Evolutionary conservation across 306 rosid species (phyloP).

Genomic region (Pueraria montana): DNA sequence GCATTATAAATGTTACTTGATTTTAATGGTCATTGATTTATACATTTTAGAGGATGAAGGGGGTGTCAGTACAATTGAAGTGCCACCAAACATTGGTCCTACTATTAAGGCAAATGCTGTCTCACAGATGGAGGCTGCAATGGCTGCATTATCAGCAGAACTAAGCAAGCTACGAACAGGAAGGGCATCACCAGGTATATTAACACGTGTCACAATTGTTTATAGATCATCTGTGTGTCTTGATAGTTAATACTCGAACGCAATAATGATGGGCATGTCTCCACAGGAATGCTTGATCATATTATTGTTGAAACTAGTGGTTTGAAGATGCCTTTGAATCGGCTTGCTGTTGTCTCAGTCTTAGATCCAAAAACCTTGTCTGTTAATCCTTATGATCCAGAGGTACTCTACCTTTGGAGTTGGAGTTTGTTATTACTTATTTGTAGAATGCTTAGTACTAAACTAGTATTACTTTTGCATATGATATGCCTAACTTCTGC

Average conservation of each 20-base stretch:
- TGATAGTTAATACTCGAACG: conserved; percentile 15
- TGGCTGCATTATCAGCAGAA: conserved; percentile 76
- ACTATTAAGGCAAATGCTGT: conserved; percentile 71
- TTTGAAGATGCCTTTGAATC: conserved; percentile 83
- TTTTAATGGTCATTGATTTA: conserved; percentile 25
- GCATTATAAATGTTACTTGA: neutral
- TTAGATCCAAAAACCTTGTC: conserved; percentile 86
- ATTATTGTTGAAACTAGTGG: conserved; percentile 86
- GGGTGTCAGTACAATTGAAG: conserved; percentile 62
- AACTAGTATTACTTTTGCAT: conserved; percentile 39
- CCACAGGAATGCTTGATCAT: conserved; percentile 96
- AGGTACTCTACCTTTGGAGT: conserved; percentile 58
- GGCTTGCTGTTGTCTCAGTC: conserved; percentile 89
- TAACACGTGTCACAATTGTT: neutral
- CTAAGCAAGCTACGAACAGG: conserved; percentile 86
- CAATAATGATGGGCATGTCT: conserved; percentile 13
- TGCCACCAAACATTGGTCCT: conserved; percentile 68
- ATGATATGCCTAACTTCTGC: conserved; percentile 46
- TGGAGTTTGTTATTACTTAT: neutral
- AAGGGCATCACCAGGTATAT: conserved; percentile 92
- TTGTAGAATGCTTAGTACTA: conserved; percentile 13
- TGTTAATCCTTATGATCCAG: conserved; percentile 84
- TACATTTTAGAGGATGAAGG: conserved; percentile 73
- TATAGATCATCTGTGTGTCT: neutral
- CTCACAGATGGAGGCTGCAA: conserved; percentile 89